Evolutionary conservation across 805 yeast species (phyloP), one percentile per base, ranked within the genome.

Genomic region (Wickerhamiella brachini): DNA sequence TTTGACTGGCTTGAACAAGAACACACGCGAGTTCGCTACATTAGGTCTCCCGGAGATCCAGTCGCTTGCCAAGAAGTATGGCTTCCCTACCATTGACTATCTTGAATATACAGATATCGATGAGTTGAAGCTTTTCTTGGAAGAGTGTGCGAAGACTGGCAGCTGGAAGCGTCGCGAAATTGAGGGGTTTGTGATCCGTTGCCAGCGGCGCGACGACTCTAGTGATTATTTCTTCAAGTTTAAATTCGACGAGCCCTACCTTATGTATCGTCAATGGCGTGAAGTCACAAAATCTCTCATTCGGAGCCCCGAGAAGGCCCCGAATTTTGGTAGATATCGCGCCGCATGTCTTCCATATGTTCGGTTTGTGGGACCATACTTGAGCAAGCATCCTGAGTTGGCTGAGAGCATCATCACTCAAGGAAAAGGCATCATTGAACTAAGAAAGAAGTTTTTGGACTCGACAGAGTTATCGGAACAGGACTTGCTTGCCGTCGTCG

Each of bases 221-320:
- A 24, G 54, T 46, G 85, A 81, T 55, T 87, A 76, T 60, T 85
- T 90, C 66, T 93, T 88, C 77, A 93, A 93, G 67, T 93, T 71
- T 70, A 93, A 93, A 66, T 93, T 93, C 65, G 95, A 88, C 57
- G 95, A 93, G 67, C 98, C 98, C 0, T 93, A 93, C 63, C 68
- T 88, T 45, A 75, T 93, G 75, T 93, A 88, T 65, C 74, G 99
- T 53, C 85, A 84, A 59, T 79, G 94, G 77, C 75, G 99, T 57
- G 97, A 93, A 60, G 84, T 80, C 1, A 87, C 97, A 0, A 81
- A 77, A 61, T 70, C 69, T 44, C 76, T 76, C 54, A 71, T 84
- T 9, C 52, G 59, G 0, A 22, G 20, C 17, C 43, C 44, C 10
- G 45, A 68, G 68, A 15, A 61, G 61, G 2, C 56, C 56, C 31